Conservation (phyloP, 768 basidiomycete genomes). For the Podaxis sp. region DNA sequence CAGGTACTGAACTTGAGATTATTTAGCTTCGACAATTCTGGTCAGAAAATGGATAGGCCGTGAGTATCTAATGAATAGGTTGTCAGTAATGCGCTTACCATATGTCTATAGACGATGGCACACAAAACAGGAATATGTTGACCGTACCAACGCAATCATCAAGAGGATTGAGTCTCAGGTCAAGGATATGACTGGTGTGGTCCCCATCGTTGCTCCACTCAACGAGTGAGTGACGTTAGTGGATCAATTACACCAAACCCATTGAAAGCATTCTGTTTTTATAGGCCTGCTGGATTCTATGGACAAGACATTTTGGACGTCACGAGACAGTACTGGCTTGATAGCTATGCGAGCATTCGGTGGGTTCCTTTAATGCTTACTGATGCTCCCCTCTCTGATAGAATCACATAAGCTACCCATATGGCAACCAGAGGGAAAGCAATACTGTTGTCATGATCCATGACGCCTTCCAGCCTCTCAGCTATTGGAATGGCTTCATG, state of each 20-base stretch:
- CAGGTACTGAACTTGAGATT: neutral
- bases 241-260: neutral
- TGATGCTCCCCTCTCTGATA: neutral
- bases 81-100: neutral
- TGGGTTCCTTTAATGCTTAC: conserved; percentile 22
- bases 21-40: conserved; percentile 76
- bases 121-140: conserved; percentile 57
- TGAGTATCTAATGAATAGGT: conserved; percentile 22
- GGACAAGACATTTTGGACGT: conserved; percentile 47
- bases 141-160: conserved; percentile 63
- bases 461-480: conserved; percentile 74
- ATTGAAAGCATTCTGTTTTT: neutral
- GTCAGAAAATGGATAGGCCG: conserved; percentile 55
- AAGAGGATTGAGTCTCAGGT: conserved; percentile 59
- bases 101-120: conserved; percentile 53
- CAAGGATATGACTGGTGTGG: conserved; percentile 46
- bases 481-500: conserved; percentile 66
- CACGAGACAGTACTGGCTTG: conserved; percentile 54
- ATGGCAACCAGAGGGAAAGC: conserved; percentile 39
- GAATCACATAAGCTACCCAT: conserved; percentile 29
- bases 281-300: conserved; percentile 67
- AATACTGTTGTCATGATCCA: conserved; percentile 65
- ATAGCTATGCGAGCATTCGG: conserved; percentile 72
- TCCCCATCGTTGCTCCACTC: conserved; percentile 65
- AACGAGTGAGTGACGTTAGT: conserved; percentile 58